Evolutionary conservation across 2,329 filamentous ascomycete species (phyloP).

Genomic region (Fonsecaea pedrosoi): DNA sequence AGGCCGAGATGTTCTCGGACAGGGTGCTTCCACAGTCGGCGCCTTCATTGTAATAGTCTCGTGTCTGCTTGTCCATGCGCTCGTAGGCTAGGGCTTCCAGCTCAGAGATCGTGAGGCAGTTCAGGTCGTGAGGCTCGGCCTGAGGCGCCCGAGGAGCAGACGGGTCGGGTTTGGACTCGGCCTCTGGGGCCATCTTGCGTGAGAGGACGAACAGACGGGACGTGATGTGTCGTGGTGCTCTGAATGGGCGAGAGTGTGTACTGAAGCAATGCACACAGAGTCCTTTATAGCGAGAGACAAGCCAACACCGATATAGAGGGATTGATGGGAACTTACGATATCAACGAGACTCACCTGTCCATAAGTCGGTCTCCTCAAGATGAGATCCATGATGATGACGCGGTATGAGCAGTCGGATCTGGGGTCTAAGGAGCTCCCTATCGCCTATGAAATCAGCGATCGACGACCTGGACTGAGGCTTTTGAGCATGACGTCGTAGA

Average conservation of each 20-base stretch:
- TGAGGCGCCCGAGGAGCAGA: slow-evolving; percentile 15
- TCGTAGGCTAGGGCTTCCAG: slow-evolving; percentile 48
- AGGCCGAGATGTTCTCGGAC: slow-evolving; percentile 39
- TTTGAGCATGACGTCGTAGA: slow-evolving; percentile 18
- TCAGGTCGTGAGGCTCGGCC: slow-evolving; percentile 44
- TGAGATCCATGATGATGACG: slow-evolving; percentile 8
- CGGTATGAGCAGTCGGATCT: neutral
- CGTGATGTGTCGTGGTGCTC: neutral
- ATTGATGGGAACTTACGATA: neutral
- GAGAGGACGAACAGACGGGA: neutral
- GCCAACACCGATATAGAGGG: neutral
- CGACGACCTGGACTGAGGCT: neutral
- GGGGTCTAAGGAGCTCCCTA: slow-evolving; percentile 4
- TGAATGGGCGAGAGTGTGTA: neutral
- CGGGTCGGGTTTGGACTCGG: neutral
- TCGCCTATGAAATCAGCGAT: slow-evolving; percentile 13
- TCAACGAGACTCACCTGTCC: slow-evolving; percentile 6
- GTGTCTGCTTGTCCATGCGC: slow-evolving; percentile 41
- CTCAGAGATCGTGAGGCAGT: slow-evolving; percentile 53
- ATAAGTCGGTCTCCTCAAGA: slow-evolving; percentile 1
- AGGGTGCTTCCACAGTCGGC: slow-evolving; percentile 47
- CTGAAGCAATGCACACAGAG: neutral
- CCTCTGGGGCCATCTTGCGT: neutral
- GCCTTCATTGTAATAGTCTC: slow-evolving; percentile 62
- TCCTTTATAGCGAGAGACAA: neutral